Evolutionary conservation across 1,284 basidiomycete species (phyloP).

Genomic region (Gymnopus androsaceus): DNA sequence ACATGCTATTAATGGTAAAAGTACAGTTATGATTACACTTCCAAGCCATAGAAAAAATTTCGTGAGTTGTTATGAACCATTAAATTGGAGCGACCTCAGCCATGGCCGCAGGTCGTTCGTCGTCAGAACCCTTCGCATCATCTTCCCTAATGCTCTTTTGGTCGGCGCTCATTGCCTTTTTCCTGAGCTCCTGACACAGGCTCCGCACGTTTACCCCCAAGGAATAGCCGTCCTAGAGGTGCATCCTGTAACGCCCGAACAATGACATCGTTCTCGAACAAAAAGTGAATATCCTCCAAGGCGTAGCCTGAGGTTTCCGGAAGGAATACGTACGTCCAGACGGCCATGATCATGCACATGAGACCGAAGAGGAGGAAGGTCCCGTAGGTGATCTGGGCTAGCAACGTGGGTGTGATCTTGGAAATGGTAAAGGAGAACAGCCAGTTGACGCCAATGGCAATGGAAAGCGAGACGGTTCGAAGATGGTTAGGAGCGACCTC

Average conservation of each 20-base stretch:
- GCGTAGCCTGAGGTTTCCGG: conserved; percentile 50
- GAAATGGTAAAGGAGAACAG: conserved; percentile 50
- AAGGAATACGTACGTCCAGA: conserved; percentile 46
- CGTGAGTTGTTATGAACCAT: not conserved
- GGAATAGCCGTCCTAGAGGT: conserved; percentile 43
- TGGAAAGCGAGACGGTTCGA: conserved; percentile 42
- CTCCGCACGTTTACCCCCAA: conserved; percentile 33
- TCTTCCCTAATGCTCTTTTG: conserved; percentile 6
- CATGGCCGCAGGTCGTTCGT: not conserved
- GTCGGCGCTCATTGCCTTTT: conserved; percentile 10
- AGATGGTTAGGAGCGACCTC: conserved; percentile 53
- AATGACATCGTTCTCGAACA: conserved; percentile 46
- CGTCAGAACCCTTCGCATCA: conserved; percentile 4
- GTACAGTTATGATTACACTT: too few species aligned
- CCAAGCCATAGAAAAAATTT: too few species aligned
- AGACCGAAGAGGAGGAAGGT: conserved; percentile 54
- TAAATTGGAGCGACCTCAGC: conserved; percentile 12
- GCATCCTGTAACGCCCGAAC: conserved; percentile 47
- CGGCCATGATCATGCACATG: conserved; percentile 46
- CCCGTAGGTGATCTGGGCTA: conserved; percentile 48
- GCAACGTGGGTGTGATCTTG: conserved; percentile 54
- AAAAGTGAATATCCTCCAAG: conserved; percentile 48
- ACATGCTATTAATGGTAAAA: too few species aligned
- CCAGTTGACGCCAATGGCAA: conserved; percentile 49
- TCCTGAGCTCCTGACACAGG: conserved; percentile 31